A percentile compares a stretch with the other conserved stretches of the same genome.
phyloP scores from a whole-genome alignment of 495 filamentous ascomycete species.

The Mycothermus thermophilus region DNA sequence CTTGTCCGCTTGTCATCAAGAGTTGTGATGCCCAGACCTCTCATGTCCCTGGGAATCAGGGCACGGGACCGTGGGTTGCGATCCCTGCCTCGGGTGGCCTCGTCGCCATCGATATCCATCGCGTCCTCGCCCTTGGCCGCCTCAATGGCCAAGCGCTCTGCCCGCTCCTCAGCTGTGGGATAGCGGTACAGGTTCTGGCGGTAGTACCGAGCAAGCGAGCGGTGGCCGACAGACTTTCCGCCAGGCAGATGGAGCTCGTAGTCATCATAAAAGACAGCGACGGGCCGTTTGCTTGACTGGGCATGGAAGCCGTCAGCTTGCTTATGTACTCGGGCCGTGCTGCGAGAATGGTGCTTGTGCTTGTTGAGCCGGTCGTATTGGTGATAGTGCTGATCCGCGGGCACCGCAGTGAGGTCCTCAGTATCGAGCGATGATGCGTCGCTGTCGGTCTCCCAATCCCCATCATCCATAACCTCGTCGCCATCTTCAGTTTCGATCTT shows the following conservation, averaged over 20 bases:
- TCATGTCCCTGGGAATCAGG: conserved; percentile 14
- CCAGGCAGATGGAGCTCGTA: conserved; percentile 90
- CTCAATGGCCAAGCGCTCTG: conserved; percentile 42
- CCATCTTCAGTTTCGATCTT: conserved; percentile 36
- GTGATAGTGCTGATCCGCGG: conserved; percentile 48
- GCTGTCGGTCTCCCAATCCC: conserved; percentile 79
- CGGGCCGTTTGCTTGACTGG: conserved; percentile 47
- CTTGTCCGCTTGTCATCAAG: conserved; percentile 7
- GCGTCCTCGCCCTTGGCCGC: conserved; percentile 18
- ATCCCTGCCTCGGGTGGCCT: conserved; percentile 1
- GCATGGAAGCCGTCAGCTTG: conserved; percentile 61
- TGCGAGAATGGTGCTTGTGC: conserved; percentile 51
- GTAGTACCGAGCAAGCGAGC: conserved; percentile 72
- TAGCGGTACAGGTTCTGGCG: conserved; percentile 84
- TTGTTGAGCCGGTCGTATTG: conserved; percentile 45
- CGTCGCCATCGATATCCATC: conserved; percentile 19
- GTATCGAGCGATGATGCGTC: conserved; percentile 71
- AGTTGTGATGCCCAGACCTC: conserved; percentile 13
- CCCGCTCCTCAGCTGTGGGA: conserved; percentile 54
- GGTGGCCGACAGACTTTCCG: conserved; percentile 79
- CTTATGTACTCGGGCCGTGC: conserved; percentile 51
- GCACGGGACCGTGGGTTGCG: conserved; percentile 14
- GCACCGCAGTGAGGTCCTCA: conserved; percentile 56
- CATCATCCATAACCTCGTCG: conserved; percentile 22
- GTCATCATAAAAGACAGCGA: conserved; percentile 74